Evolutionary conservation across 805 yeast genomes (phyloP).

Genomic region (Ogataea trehalophila): DNA sequence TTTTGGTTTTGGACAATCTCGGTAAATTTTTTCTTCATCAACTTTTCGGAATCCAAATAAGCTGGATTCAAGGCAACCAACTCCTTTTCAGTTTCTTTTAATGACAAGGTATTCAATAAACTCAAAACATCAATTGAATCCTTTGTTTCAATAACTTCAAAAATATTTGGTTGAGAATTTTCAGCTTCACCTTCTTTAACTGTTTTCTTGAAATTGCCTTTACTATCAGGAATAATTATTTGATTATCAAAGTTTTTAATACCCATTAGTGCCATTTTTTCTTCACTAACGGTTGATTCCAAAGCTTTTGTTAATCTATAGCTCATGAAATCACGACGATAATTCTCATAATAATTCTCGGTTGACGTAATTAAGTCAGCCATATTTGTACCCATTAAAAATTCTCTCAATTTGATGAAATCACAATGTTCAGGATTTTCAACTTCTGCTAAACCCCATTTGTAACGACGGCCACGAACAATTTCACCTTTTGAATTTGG

Average conservation of each 20-base stretch:
- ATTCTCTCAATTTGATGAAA: constrained; percentile 55
- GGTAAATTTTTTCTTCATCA: constrained; percentile 39
- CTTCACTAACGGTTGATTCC: constrained; percentile 18
- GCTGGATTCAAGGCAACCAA: constrained; percentile 42
- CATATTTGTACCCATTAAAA: constrained; percentile 67
- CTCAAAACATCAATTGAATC: constrained; percentile 32
- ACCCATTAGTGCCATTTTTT: constrained; percentile 17
- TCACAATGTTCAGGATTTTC: constrained; percentile 79
- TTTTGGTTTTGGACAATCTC: constrained; percentile 47
- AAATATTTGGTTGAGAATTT: constrained; percentile 24
- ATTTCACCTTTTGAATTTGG: constrained; percentile 38
- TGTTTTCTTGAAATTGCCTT: constrained; percentile 24
- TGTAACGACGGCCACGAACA: constrained; percentile 72
- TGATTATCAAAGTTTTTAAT: constrained; percentile 17
- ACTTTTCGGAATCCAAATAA: constrained; percentile 39
- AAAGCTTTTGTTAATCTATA: constrained; percentile 28
- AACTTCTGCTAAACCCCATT: constrained; percentile 85
- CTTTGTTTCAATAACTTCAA: constrained; percentile 24
- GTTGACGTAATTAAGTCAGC: constrained; percentile 74
- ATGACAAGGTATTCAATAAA: constrained; percentile 34
- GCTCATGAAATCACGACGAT: constrained; percentile 51
- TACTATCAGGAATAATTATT: constrained; percentile 19
- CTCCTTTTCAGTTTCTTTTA: constrained; percentile 34
- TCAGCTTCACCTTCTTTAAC: constrained; percentile 8
- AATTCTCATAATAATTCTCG: constrained; percentile 70